phyloP scores from a whole-genome alignment of 129 eudicot genomes.

The Sambucus nigra region DNA sequence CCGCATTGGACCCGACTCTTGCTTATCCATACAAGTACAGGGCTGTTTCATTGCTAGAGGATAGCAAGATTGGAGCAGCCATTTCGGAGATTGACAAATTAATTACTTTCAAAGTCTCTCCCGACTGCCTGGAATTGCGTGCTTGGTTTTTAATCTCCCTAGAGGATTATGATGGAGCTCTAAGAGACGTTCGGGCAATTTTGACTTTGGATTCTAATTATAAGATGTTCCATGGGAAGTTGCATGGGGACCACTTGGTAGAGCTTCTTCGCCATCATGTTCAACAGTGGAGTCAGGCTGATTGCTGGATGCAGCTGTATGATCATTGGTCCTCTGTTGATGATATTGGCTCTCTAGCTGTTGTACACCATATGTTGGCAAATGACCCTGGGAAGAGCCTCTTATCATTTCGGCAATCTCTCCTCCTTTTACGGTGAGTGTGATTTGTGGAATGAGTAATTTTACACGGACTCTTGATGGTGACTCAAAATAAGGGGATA shows the following conservation, averaged over 20 bases:
- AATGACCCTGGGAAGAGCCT: conserved; percentile 68
- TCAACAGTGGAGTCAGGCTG: conserved; percentile 55
- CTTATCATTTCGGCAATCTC: conserved; percentile 48
- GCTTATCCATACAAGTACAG: conserved; percentile 55
- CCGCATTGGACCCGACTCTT: conserved; percentile 60
- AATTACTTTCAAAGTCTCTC: conserved; percentile 46
- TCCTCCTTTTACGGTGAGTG: conserved; percentile 46
- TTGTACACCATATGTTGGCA: conserved; percentile 62
- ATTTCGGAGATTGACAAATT: conserved; percentile 45
- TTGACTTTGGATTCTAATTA: conserved; percentile 46
- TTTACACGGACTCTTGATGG: no score
- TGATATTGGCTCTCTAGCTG: conserved; percentile 68
- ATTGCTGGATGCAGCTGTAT: conserved; percentile 62
- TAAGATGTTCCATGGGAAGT: conserved; percentile 58
- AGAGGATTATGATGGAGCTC: conserved; percentile 52
- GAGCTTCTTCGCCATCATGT: conserved; percentile 37
- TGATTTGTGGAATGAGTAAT: no score
- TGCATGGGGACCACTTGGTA: conserved; percentile 44
- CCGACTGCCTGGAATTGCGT: conserved; percentile 59
- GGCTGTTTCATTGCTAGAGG: conserved; percentile 34
- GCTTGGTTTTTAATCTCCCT: conserved; percentile 50
- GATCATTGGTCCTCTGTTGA: conserved; percentile 67
- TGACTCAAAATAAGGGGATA: no score
- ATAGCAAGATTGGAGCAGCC: conserved; percentile 24
- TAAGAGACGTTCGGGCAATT: conserved; percentile 47